Evolutionary conservation across 176 grass and related monocot species (phyloP).

Genomic region (Panicum miliaceum): DNA sequence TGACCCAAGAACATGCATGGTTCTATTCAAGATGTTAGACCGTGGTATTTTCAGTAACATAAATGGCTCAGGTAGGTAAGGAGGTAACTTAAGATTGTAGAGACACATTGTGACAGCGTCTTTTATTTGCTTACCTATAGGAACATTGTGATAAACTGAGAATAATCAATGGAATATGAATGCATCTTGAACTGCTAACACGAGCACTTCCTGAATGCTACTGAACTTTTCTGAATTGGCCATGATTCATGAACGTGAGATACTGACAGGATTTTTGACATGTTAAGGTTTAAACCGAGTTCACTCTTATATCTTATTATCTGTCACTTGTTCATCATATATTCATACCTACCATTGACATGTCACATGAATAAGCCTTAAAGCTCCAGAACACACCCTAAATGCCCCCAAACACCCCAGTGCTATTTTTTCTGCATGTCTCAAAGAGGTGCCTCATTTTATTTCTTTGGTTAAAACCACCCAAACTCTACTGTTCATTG

Average conservation of each 20-base stretch:
- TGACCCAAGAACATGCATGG: conserved; percentile 98
- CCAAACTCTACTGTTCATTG: not conserved
- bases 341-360: not conserved
- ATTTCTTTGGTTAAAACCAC: not conserved
- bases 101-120: not conserved
- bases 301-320: too few relatives aligned
- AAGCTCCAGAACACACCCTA: not conserved
- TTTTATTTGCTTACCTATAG: not conserved
- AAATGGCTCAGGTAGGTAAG: conserved; percentile 97
- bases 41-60: conserved; percentile 83
- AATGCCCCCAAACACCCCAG: not conserved
- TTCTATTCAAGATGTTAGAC: conserved; percentile 97
- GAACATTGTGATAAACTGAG: not conserved
- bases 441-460: not conserved
- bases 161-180: not conserved
- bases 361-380: conserved; percentile 1
- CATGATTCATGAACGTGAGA: too few relatives aligned
- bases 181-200: not conserved
- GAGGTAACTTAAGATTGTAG: conserved; percentile 59
- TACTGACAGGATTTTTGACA: too few relatives aligned
- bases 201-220: too few relatives aligned
- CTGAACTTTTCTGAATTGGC: too few relatives aligned
- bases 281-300: too few relatives aligned
- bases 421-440: not conserved
- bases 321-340: conserved; percentile 5